Evolutionary conservation across 2,329 filamentous ascomycete species (phyloP).

Genomic region (Pseudogymnoascus sp.): DNA sequence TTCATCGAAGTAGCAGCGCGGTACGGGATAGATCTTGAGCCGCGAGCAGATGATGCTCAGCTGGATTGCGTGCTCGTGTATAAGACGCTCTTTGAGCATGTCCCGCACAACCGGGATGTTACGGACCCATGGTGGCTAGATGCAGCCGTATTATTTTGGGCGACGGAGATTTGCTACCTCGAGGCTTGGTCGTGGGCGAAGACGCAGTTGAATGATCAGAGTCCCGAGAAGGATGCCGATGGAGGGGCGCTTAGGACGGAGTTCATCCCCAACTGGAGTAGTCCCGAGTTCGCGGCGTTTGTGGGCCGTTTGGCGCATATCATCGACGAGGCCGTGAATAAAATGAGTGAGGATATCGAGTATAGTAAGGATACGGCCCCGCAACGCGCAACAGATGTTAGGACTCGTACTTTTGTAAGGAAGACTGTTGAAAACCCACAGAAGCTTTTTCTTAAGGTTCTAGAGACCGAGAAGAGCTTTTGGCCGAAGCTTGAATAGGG

Average conservation of each 20-base stretch:
- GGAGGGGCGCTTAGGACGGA: slow-evolving; percentile 55
- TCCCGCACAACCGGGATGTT: slow-evolving; percentile 24
- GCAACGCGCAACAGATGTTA: slow-evolving; percentile 32
- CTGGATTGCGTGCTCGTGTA: slow-evolving; percentile 34
- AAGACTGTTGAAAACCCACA: neutral
- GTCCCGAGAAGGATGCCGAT: slow-evolving; percentile 43
- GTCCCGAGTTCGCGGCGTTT: slow-evolving; percentile 50
- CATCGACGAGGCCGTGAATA: slow-evolving; percentile 43
- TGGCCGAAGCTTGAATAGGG: slow-evolving; percentile 40
- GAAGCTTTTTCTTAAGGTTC: slow-evolving; percentile 32
- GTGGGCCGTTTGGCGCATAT: slow-evolving; percentile 47
- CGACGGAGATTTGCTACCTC: slow-evolving; percentile 61
- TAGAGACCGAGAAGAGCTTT: slow-evolving; percentile 51
- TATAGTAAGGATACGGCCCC: slow-evolving; percentile 26
- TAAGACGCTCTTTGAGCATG: slow-evolving; percentile 45
- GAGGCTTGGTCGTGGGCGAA: slow-evolving; percentile 50
- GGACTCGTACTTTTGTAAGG: slow-evolving; percentile 37
- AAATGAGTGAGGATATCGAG: slow-evolving; percentile 29
- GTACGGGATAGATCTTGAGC: slow-evolving; percentile 46
- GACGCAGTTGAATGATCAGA: slow-evolving; percentile 26
- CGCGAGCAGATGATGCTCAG: slow-evolving; percentile 14
- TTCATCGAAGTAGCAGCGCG: slow-evolving; percentile 56
- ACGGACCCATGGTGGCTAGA: slow-evolving; percentile 39
- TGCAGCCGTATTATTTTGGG: slow-evolving; percentile 66
- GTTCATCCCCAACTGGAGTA: slow-evolving; percentile 65